Percentiles rank a stretch among this genome's conserved stretches.
phyloP scores from a whole-genome alignment of 306 rosid species.

The Inga leiocalycina region DNA sequence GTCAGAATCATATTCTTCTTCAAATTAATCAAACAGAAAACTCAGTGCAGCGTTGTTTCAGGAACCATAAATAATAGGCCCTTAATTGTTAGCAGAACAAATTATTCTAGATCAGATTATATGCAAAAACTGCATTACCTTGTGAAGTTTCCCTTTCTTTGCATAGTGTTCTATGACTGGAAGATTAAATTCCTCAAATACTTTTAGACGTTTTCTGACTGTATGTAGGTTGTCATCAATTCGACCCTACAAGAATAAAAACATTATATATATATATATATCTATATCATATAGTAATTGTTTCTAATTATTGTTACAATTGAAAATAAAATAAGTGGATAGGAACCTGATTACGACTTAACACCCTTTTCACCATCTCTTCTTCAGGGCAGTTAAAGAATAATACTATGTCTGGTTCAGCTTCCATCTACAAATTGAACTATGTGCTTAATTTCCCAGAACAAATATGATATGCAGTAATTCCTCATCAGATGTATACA shows the following conservation, averaged over 20 bases:
- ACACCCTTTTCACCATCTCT: slow-evolving; percentile 95
- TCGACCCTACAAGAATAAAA: slow-evolving; percentile 71
- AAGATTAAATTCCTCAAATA: slow-evolving; percentile 70
- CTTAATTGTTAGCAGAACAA: neutral
- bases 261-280: neutral
- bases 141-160: slow-evolving; percentile 76
- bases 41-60: slow-evolving; percentile 1
- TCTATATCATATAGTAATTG: slow-evolving; percentile 22
- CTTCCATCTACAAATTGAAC: slow-evolving; percentile 57
- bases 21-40: slow-evolving; percentile 15
- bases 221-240: slow-evolving; percentile 92
- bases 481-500: slow-evolving; percentile 11
- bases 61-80: slow-evolving; percentile 7
- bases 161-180: slow-evolving; percentile 80
- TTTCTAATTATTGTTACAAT: slow-evolving; percentile 8
- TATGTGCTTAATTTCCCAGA: slow-evolving; percentile 9
- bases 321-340: slow-evolving; percentile 32
- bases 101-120: slow-evolving; percentile 19
- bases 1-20: slow-evolving; percentile 19
- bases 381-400: slow-evolving; percentile 95
- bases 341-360: slow-evolving; percentile 87
- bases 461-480: slow-evolving; percentile 1
- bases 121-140: slow-evolving; percentile 48
- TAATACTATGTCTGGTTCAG: slow-evolving; percentile 82
- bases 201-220: slow-evolving; percentile 81